Evolutionary conservation across 371 early-diverging fungal genomes (phyloP), one percentile per base, ranked within the genome.

Genomic region (Mortierella sp.): DNA sequence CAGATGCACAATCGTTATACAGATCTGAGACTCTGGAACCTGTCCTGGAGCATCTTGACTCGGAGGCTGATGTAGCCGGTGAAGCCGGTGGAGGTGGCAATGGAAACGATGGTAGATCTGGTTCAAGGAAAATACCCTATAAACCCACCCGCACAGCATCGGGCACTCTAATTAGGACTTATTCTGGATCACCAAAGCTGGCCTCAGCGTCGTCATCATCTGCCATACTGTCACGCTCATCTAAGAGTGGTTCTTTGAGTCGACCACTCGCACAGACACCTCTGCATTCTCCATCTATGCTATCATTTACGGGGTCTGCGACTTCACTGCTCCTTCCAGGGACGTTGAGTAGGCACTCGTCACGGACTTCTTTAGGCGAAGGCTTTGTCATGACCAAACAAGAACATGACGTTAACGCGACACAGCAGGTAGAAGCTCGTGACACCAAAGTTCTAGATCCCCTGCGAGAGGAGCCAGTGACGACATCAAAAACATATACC

Each of bases 241-340:
- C 74, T 43, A 73, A 62, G 39, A 70, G 68, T 26, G 74, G 74
- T 26, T 64, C 66, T 0, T 37, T 67, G 58, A 45, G 63, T 49
- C 68, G 80, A 10, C 83, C 83, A 0, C 68, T 81, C 14, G 83
- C 77, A 0, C 83, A 81, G 43, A 76, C 83, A 18, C 77, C 83
- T 18, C 40, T 81, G 59, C 73, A 75, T 24, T 45, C 75, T 5
- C 75, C 71, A 1, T 71, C 79, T 9, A 61, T 74, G 5, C n/a
- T 74, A 14, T 75, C 74, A 5, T 73, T 78, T 52, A 65, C 69
- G 22, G 70, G 52, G 58, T 77, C 77, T 5, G 72, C 77, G 2
- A 49, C 68, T 30, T 71, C 72, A 14, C 55, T 77, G 24, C 67
- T 61, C 39, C 76, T 52, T 10, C 64, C 63, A 1, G 64, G 72